A percentile compares a stretch with the other conserved stretches of the same genome.
Conservation (phyloP, 176 grass and related monocot species). For the Rhynchospora breviuscula region DNA sequence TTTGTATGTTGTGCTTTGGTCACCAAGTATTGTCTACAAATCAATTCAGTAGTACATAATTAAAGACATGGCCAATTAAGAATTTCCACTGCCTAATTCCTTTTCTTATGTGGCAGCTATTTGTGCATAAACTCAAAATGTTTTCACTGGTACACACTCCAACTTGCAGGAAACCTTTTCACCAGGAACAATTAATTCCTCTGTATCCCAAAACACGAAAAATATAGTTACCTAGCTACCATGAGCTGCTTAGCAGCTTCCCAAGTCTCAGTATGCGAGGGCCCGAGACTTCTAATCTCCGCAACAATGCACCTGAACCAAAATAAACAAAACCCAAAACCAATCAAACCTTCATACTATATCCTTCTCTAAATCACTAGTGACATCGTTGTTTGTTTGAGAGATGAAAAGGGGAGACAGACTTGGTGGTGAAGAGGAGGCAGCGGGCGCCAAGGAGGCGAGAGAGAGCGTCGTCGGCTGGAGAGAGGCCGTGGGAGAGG, state of each 20-base stretch:
- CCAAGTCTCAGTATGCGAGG: conserved; percentile 38
- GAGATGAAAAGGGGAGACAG: background rate
- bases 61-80: background rate
- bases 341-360: background rate
- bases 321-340: background rate
- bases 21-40: background rate
- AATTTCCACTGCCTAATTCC: background rate
- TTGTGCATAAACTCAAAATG: background rate
- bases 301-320: conserved; percentile 44
- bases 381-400: background rate
- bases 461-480: conserved; percentile 43
- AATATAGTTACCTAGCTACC: conserved; percentile 33
- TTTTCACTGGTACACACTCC: background rate
- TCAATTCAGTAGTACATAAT: background rate
- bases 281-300: conserved; percentile 55
- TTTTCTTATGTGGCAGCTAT: background rate
- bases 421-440: conserved; percentile 76
- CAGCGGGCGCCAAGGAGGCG: conserved; percentile 54
- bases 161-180: background rate
- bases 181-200: background rate
- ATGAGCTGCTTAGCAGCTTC: conserved; percentile 49
- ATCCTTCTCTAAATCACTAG: background rate
- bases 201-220: background rate
- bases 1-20: too few relatives aligned
- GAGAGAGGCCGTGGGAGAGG: conserved; percentile 45